Base-by-base conservation (phyloP, 306 rosid genomes). In the Canavalia ensiformis region DNA sequence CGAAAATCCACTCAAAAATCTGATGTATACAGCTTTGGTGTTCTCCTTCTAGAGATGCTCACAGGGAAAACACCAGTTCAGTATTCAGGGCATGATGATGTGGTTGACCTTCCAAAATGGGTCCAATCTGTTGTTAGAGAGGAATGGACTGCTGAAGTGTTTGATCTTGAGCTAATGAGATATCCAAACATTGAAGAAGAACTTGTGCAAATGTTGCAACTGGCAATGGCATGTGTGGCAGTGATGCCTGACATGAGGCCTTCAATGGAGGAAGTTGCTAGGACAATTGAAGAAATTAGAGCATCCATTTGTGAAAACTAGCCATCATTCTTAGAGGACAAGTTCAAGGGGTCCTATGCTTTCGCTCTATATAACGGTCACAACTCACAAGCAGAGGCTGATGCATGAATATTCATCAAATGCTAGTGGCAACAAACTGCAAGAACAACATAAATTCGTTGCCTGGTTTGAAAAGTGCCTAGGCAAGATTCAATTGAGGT, bases 81-180 rank as follows among this genome's bases (percentile, higher is more conserved):
- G 65, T 83, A 90, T 31, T 90, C 95, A 8, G 94, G 95, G 18
- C 90, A 86, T 28, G 99, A 90, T 18, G 94, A 91, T 30, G 80
- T 85, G 60, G 82, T 79, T 64, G 97, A 95, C 82, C 99, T 95
- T 79, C 97, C 99, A 31, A 92, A 88, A 74, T 95, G 99, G 99
- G 97, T 91, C 0, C 94, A 89, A 47, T 91, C 97, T 55, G 94
- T 92, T 55, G 98, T 95, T 5, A 81, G 97, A 69, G 97, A 92
- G 86, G 98, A 92, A 70, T 90, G 99, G 99, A 95, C 98, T 67
- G 86, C 94, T 8, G 99, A 95, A 92, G 99, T 95, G 77, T 93
- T 95, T 87, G 98, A 95, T 82, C 87, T 91, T 30, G 94, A 95
- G 85, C 88, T 95, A 0, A 91, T 90, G 93, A 90, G 85, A 73